phyloP scores from a whole-genome alignment of 306 rosid genomes.

The Nissolia schottii region DNA sequence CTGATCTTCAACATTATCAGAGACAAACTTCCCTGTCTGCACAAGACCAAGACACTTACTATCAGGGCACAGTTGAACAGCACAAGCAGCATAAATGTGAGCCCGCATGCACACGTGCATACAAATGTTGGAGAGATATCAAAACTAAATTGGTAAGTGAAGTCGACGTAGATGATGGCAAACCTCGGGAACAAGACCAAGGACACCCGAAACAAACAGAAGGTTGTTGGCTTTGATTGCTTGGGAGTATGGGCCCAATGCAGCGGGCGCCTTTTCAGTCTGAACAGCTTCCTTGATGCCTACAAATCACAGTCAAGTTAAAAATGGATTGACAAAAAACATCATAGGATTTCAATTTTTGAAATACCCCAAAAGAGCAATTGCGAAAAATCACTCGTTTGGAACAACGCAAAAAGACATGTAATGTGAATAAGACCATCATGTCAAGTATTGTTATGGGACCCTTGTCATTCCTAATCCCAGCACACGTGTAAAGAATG shows the following conservation, averaged over 20 bases:
- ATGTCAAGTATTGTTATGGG: too few relatives aligned
- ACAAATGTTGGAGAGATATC: background rate
- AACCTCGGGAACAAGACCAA: slow-evolving; percentile 93
- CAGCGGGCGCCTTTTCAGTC: slow-evolving; percentile 91
- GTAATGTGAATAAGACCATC: too few relatives aligned
- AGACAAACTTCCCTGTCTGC: slow-evolving; percentile 82
- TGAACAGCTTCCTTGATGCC: slow-evolving; percentile 78
- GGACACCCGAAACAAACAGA: slow-evolving; percentile 81
- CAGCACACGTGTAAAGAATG: too few relatives aligned
- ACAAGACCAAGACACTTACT: slow-evolving; percentile 8
- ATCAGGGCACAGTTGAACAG: background rate
- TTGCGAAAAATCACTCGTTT: too few relatives aligned
- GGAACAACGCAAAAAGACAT: too few relatives aligned
- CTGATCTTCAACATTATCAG: slow-evolving; percentile 79
- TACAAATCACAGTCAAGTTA: slow-evolving; percentile 18
- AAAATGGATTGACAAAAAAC: background rate
- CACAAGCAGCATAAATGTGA: background rate
- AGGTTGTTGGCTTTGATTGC: slow-evolving; percentile 83
- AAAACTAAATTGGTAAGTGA: background rate
- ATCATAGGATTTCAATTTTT: background rate
- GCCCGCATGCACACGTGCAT: too few relatives aligned
- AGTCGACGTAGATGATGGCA: background rate
- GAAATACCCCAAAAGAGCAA: too few relatives aligned
- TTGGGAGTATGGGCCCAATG: slow-evolving; percentile 95
- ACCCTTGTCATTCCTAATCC: too few relatives aligned